Evolutionary conservation across 2,329 filamentous ascomycete species (phyloP).

Genomic region (Aspergillus latus): DNA sequence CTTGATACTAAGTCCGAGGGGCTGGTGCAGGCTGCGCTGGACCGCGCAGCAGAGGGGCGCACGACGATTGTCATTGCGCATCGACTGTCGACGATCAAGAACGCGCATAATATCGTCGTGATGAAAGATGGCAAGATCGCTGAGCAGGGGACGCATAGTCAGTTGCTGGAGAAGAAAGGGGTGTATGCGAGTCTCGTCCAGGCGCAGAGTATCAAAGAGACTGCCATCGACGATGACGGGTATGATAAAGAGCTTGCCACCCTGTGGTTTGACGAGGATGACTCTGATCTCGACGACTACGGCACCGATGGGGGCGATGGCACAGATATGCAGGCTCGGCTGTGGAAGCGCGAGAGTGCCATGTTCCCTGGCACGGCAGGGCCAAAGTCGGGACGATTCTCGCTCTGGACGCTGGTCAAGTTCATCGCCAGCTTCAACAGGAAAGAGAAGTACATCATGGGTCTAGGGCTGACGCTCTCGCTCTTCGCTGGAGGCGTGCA

Average conservation of each 20-base stretch:
- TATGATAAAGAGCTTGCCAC: slow-evolving; percentile 10
- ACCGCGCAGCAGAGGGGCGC: slow-evolving; percentile 77
- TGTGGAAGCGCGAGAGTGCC: slow-evolving; percentile 8
- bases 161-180: slow-evolving; percentile 64
- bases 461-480: slow-evolving; percentile 67
- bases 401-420: slow-evolving; percentile 70
- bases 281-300: background rate
- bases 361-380: background rate
- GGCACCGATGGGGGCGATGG: slow-evolving; percentile 1
- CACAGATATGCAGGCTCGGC: slow-evolving; percentile 14
- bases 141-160: slow-evolving; percentile 80
- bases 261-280: slow-evolving; percentile 16
- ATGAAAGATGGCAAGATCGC: slow-evolving; percentile 78
- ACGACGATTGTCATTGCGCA: slow-evolving; percentile 98
- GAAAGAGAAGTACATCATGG: slow-evolving; percentile 68
- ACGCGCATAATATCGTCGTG: slow-evolving; percentile 59
- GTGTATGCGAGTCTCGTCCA: slow-evolving; percentile 79
- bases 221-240: background rate
- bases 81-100: slow-evolving; percentile 78
- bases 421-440: slow-evolving; percentile 76
- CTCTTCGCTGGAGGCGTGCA: slow-evolving; percentile 77
- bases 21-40: slow-evolving; percentile 88
- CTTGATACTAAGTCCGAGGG: slow-evolving; percentile 94
- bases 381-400: slow-evolving; percentile 11
- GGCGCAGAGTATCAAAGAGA: slow-evolving; percentile 58